phyloP scores from a whole-genome alignment of 164 flowering plant species.

The Annona squamosa region DNA sequence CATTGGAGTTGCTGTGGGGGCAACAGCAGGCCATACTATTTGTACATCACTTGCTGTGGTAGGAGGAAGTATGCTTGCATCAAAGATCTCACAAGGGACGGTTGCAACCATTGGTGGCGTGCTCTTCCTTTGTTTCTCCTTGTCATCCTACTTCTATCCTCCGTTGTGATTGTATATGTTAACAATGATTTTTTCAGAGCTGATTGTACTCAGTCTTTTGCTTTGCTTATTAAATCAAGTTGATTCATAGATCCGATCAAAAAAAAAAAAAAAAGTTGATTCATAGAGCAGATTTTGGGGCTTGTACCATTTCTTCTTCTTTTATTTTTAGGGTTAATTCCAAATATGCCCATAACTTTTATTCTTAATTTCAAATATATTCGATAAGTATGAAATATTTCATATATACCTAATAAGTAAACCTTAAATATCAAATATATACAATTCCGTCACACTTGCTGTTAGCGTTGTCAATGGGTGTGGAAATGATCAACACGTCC shows the following conservation, averaged over 20 bases:
- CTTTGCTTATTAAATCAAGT: neutral
- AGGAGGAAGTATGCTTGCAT: conserved; percentile 99
- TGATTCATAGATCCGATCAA: neutral
- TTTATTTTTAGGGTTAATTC: too few species aligned
- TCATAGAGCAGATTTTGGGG: neutral
- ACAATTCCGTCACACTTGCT: too few species aligned
- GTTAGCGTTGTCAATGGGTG: too few species aligned
- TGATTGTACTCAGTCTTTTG: neutral
- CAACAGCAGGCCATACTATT: conserved; percentile 78
- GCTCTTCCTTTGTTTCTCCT: conserved; percentile 86
- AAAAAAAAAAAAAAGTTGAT: too few species aligned
- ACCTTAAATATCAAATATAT: too few species aligned
- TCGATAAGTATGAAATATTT: too few species aligned
- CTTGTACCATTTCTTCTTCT: too few species aligned
- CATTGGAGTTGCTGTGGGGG: conserved; percentile 93
- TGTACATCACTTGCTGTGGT: conserved; percentile 96
- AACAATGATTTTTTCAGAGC: neutral
- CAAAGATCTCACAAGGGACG: conserved; percentile 90
- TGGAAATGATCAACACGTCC: too few species aligned
- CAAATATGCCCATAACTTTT: too few species aligned
- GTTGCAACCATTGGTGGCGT: conserved; percentile 93
- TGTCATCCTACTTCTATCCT: conserved; percentile 94
- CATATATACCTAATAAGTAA: too few species aligned
- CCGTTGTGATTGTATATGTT: conserved; percentile 45
- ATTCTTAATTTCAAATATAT: too few species aligned